Conservation (phyloP, 345 rosid species). For the Camelina sativa region DNA sequence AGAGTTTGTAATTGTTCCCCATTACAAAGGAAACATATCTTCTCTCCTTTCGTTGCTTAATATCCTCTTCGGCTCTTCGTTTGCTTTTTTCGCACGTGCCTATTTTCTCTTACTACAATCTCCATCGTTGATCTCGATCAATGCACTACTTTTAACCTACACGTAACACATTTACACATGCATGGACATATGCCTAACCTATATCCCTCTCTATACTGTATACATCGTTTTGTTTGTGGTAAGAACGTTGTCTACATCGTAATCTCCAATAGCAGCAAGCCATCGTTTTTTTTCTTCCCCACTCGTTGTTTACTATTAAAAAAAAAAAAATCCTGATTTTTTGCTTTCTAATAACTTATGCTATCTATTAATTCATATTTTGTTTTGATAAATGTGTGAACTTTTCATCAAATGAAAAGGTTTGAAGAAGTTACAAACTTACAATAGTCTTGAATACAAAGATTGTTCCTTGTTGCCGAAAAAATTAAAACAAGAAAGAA, state of each 20-base stretch:
- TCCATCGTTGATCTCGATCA: constrained; percentile 27
- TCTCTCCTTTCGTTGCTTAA: constrained; percentile 28
- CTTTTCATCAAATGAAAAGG: too few species aligned
- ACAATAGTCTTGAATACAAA: too few species aligned
- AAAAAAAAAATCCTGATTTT: too few species aligned
- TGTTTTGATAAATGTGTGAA: too few species aligned
- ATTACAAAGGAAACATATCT: constrained; percentile 35
- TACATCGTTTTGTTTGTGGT: constrained; percentile 13
- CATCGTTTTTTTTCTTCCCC: background rate
- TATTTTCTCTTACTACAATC: constrained; percentile 22
- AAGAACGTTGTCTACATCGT: background rate
- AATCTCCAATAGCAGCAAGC: background rate
- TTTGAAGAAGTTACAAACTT: too few species aligned
- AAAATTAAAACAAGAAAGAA: too few species aligned
- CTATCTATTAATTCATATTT: too few species aligned
- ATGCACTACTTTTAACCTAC: background rate
- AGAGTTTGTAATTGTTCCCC: constrained; percentile 23
- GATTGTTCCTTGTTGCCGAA: too few species aligned
- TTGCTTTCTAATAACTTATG: background rate
- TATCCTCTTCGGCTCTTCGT: constrained; percentile 31
- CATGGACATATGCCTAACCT: constrained; percentile 41
- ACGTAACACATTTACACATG: constrained; percentile 8
- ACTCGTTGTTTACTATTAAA: background rate
- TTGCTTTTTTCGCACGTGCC: constrained; percentile 35
- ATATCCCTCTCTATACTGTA: background rate